phyloP scores from a whole-genome alignment of 2,329 filamentous ascomycete species.

The Curvularia hawaiiensis region DNA sequence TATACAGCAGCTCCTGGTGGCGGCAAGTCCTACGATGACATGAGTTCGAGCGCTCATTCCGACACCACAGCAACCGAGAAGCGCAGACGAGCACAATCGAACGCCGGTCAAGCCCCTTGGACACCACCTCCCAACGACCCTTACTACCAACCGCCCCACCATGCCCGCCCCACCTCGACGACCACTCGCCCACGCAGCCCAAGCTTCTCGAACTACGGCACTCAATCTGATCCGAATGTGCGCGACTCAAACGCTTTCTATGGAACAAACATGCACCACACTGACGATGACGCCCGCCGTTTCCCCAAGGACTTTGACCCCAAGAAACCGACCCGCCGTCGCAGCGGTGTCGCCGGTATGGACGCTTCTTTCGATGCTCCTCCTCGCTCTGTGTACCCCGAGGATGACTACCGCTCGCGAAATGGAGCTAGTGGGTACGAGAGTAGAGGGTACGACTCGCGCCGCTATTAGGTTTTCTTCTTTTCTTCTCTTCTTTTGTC shows the following conservation, averaged over 20 bases:
- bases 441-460: conserved; percentile 34
- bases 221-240: conserved; percentile 41
- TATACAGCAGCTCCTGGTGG: conserved; percentile 64
- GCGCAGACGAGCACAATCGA: conserved; percentile 41
- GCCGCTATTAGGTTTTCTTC: conserved; percentile 29
- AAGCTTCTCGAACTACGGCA: conserved; percentile 42
- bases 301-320: conserved; percentile 39
- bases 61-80: conserved; percentile 32
- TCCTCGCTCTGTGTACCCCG: conserved; percentile 38
- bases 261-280: conserved; percentile 39
- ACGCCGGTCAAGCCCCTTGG: conserved; percentile 38
- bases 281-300: conserved; percentile 38
- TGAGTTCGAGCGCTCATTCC: conserved; percentile 30
- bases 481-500: too few relatives aligned
- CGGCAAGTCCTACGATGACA: conserved; percentile 59
- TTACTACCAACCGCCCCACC: conserved; percentile 28
- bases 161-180: conserved; percentile 31
- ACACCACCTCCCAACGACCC: conserved; percentile 27
- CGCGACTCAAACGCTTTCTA: conserved; percentile 40
- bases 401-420: conserved; percentile 38
- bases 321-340: conserved; percentile 33
- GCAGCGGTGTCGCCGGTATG: conserved; percentile 29
- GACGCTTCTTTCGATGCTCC: conserved; percentile 38
- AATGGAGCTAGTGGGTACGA: conserved; percentile 36
- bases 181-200: conserved; percentile 40